phyloP scores from a whole-genome alignment of 1,139 yeast genomes.

The Diutina mesorugosa region DNA sequence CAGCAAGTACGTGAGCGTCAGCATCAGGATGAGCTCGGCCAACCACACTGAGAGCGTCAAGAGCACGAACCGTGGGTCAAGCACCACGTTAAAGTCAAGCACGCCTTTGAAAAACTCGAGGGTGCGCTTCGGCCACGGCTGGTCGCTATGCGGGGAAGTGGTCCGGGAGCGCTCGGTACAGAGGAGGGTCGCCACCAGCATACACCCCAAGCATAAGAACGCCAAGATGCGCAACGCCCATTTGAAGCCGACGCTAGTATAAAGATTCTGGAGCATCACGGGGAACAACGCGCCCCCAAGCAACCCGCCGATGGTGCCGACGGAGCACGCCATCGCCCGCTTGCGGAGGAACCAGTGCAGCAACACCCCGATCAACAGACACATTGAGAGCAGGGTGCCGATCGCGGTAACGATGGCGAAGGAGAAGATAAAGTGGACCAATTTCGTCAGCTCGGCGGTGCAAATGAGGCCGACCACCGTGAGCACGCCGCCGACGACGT shows the following conservation, averaged over 20 bases:
- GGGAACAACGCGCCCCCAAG: slow-evolving; percentile 53
- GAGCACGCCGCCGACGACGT: slow-evolving; percentile 32
- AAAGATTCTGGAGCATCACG: slow-evolving; percentile 35
- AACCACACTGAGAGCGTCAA: slow-evolving; percentile 30
- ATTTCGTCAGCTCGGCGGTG: slow-evolving; percentile 36
- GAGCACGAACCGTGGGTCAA: slow-evolving; percentile 24
- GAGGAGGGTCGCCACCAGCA: slow-evolving; percentile 11
- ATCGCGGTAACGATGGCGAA: slow-evolving; percentile 45
- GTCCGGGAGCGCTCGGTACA: slow-evolving; percentile 4
- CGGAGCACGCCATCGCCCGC: slow-evolving; percentile 43
- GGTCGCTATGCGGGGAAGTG: neutral
- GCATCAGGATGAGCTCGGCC: slow-evolving; percentile 35
- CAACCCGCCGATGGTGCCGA: slow-evolving; percentile 51
- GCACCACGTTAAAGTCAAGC: slow-evolving; percentile 29
- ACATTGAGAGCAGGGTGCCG: slow-evolving; percentile 44
- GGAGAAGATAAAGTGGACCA: slow-evolving; percentile 48
- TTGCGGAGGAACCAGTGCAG: slow-evolving; percentile 49
- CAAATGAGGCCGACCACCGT: slow-evolving; percentile 36
- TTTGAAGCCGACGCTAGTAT: slow-evolving; percentile 35
- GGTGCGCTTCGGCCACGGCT: neutral
- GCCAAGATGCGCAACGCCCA: slow-evolving; percentile 54
- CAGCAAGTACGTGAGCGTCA: slow-evolving; percentile 14
- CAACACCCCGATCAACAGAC: slow-evolving; percentile 45
- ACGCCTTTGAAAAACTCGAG: slow-evolving; percentile 11
- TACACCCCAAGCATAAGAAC: slow-evolving; percentile 29